A percentile compares a stretch with the other conserved stretches of the same genome.
phyloP scores from a whole-genome alignment of 2,329 filamentous ascomycete genomes.

The Aspergillus jensenii region DNA sequence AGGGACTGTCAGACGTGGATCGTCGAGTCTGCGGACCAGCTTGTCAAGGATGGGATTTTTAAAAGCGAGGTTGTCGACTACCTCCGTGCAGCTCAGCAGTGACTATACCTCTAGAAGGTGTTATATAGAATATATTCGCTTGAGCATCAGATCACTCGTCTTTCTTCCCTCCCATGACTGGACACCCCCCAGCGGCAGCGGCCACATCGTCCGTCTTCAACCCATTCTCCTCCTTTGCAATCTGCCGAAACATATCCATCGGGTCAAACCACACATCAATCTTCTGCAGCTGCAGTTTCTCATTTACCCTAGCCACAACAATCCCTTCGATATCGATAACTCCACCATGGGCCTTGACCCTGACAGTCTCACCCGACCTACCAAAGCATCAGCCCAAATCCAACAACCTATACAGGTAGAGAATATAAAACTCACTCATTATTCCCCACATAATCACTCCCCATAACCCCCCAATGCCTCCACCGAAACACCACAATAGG shows the following conservation, averaged over 20 bases:
- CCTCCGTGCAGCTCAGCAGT: background rate
- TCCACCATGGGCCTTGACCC: constrained; percentile 60
- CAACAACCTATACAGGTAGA: background rate
- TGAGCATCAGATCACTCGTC: background rate
- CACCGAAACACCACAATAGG: constrained; percentile 64
- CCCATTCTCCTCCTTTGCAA: constrained; percentile 34
- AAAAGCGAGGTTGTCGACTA: background rate
- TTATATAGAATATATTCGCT: too few species aligned
- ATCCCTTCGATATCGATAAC: constrained; percentile 64
- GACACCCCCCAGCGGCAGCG: background rate
- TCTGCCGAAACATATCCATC: constrained; percentile 66
- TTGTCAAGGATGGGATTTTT: background rate
- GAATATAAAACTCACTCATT: constrained; percentile 54
- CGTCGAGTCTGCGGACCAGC: background rate
- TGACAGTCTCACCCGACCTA: constrained; percentile 64
- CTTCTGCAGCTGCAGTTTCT: constrained; percentile 57
- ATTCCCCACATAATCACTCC: constrained; percentile 64
- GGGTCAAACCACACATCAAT: constrained; percentile 68
- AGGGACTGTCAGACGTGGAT: background rate
- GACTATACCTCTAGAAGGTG: too few species aligned
- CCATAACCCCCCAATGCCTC: constrained; percentile 69
- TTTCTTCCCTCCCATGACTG: background rate
- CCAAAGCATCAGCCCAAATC: background rate
- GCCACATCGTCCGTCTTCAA: background rate
- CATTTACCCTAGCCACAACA: constrained; percentile 62